Base-by-base conservation (phyloP, 2,329 filamentous ascomycete species). In the Diaporthe vaccinii region DNA sequence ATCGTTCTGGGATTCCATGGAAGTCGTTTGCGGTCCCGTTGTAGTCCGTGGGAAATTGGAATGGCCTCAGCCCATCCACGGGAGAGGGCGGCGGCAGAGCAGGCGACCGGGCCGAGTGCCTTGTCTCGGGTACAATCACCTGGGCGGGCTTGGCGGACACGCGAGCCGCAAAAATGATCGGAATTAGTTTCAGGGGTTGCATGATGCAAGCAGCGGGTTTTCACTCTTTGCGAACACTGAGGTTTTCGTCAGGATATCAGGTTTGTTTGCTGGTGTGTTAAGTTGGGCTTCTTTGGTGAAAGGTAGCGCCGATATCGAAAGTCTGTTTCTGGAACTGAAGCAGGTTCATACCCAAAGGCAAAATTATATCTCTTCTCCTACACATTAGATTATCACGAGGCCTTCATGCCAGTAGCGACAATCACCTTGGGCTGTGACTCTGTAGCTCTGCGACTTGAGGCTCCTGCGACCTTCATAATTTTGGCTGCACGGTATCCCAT, bases 321-420 rank as follows among this genome's bases (percentile, higher is more conserved):
- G 1, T 15, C 14, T 55, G 0, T 2, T 17, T 14, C 14, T 25
- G 20, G 3, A n/a, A 1, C 9, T 6, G 57, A n/a, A 4, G 31
- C 12, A 39, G 2, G 34, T n/a, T 14, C 10, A 59, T 9, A 7
- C 1, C 5, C 10, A 36, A 36, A 22, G 5, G 17, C 3, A 8
- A 22, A 22, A 4, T 58, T n/a, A 58, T 34, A n/a, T 58, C 22
- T 36, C 12, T 1, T 20, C 7, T 6, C 22, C 28, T 34, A 57
- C 17, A 2, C 0, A 8, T 7, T 22, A 3, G 0, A 34, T 22
- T 4, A 34, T 57, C 2, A 5, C 15, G 4, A 8, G 20, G 28
- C 6, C 4, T 34, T 20, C 15, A 31, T 10, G 17, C 2, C 1
- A 17, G 41, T 44, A 15, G 5, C 15, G 2, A 31, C 17, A 20